phyloP scores from a whole-genome alignment of 2,329 filamentous ascomycete genomes.

The Fusarium scirpi region DNA sequence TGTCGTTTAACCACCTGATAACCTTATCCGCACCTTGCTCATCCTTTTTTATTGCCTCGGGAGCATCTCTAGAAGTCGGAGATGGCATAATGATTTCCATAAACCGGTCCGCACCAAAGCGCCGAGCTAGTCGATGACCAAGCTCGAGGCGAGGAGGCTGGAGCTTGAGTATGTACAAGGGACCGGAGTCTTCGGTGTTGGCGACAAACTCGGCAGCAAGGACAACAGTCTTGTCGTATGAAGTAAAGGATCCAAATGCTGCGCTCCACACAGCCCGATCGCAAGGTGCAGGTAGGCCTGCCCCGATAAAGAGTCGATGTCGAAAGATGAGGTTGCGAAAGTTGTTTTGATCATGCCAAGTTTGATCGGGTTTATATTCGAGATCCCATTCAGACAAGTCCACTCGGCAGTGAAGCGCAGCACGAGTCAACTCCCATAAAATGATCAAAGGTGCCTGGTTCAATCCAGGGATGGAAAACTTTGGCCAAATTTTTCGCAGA shows the following conservation, averaged over 20 bases:
- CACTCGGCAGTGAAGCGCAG: slow-evolving; percentile 60
- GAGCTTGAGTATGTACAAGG: slow-evolving; percentile 61
- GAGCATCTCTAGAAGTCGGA: slow-evolving; percentile 47
- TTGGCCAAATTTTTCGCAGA: slow-evolving; percentile 55
- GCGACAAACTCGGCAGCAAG: slow-evolving; percentile 59
- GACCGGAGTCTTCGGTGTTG: slow-evolving; percentile 51
- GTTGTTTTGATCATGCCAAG: slow-evolving; percentile 58
- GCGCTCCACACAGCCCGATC: slow-evolving; percentile 60
- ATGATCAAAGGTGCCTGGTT: slow-evolving; percentile 61
- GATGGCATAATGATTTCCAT: slow-evolving; percentile 66
- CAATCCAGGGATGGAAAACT: slow-evolving; percentile 55
- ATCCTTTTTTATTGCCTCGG: slow-evolving; percentile 49
- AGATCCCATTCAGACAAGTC: slow-evolving; percentile 53
- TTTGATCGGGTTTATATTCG: slow-evolving; percentile 50
- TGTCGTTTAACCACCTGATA: slow-evolving; percentile 46
- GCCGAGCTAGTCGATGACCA: slow-evolving; percentile 64
- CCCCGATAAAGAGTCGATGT: slow-evolving; percentile 57
- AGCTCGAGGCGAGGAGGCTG: slow-evolving; percentile 62
- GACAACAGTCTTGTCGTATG: slow-evolving; percentile 54
- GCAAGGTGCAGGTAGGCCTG: slow-evolving; percentile 62
- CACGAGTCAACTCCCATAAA: slow-evolving; percentile 65
- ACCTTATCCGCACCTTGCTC: slow-evolving; percentile 49
- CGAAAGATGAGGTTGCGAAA: slow-evolving; percentile 58
- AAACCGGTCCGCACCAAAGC: slow-evolving; percentile 70
- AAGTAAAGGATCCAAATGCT: slow-evolving; percentile 54